These are phyloP conservation scores for Trichoderma guizhouense DNA, from an alignment of 2,329 filamentous ascomycete genomes.

Conservation along the genomic window DNA sequence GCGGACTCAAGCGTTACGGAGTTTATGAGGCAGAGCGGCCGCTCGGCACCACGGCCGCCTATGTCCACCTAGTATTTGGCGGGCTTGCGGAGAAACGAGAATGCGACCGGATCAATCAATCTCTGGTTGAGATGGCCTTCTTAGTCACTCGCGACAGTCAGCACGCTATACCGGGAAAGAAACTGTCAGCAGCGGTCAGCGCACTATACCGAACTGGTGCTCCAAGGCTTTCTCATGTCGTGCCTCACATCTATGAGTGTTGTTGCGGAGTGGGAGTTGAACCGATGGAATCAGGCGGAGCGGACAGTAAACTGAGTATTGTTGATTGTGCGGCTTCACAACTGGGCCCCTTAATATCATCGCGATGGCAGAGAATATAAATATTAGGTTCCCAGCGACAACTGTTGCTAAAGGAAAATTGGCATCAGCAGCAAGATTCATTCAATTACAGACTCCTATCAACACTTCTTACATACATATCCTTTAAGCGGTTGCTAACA, in stretches of 20 bases:
- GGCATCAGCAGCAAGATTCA: not conserved
- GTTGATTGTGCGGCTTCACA: not conserved
- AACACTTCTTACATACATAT: no score
- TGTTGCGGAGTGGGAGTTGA: not conserved
- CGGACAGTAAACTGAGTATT: not conserved
- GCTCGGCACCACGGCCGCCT: not conserved
- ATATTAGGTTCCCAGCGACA: not conserved
- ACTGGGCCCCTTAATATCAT: no score
- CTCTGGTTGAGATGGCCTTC: not conserved
- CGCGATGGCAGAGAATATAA: not conserved
- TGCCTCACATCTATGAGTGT: not conserved
- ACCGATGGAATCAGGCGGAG: not conserved
- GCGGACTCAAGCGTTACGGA: not conserved
- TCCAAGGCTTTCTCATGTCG: not conserved
- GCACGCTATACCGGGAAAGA: not conserved
- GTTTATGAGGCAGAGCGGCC: not conserved
- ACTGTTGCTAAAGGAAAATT: not conserved
- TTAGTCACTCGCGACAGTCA: not conserved
- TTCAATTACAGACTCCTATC: not conserved
- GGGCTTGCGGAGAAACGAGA: not conserved
- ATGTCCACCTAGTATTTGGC: not conserved
- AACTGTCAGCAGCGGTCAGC: not conserved
- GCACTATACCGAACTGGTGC: not conserved
- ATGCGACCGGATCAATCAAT: not conserved
- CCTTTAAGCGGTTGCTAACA: not conserved